A percentile compares a stretch with the other conserved stretches of the same genome.
Conservation (phyloP, 495 filamentous ascomycete genomes). For the Talaromyces nanjingensis region DNA sequence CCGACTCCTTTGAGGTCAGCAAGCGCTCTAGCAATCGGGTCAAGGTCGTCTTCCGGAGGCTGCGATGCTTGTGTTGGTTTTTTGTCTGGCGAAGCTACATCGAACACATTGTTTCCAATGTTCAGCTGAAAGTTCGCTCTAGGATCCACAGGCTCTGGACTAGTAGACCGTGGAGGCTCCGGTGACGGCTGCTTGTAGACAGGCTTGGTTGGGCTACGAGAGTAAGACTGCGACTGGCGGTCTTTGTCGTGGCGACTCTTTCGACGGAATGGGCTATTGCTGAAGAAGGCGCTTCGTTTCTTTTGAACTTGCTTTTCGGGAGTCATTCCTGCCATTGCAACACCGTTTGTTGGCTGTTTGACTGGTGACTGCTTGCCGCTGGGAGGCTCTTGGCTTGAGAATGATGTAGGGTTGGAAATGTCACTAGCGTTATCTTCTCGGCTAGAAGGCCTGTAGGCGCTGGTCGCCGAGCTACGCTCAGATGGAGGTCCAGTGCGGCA, state of each 20-base stretch:
- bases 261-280: conserved; percentile 87
- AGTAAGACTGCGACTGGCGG: conserved; percentile 24
- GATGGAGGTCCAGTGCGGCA: conserved; percentile 83
- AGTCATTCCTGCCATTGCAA: conserved; percentile 32
- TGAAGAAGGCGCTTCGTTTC: conserved; percentile 91
- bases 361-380: conserved; percentile 62
- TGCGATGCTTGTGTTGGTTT: conserved; percentile 28
- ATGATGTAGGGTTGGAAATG: conserved; percentile 80
- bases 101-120: conserved; percentile 92
- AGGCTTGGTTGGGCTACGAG: conserved; percentile 29
- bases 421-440: conserved; percentile 81
- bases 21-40: conserved; percentile 88
- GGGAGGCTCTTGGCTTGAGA: conserved; percentile 71
- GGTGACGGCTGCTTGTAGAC: conserved; percentile 9
- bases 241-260: conserved; percentile 89
- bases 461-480: conserved; percentile 71
- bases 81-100: conserved; percentile 78
- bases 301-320: conserved; percentile 67
- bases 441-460: conserved; percentile 72
- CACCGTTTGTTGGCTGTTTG: conserved; percentile 56
- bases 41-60: conserved; percentile 46
- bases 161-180: conserved; percentile 33
- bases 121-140: conserved; percentile 93
- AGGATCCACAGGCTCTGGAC: conserved; percentile 88
- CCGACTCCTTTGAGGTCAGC: conserved; percentile 85